phyloP scores from a whole-genome alignment of 1,284 basidiomycete genomes.

The Porphyrellus sp. region DNA sequence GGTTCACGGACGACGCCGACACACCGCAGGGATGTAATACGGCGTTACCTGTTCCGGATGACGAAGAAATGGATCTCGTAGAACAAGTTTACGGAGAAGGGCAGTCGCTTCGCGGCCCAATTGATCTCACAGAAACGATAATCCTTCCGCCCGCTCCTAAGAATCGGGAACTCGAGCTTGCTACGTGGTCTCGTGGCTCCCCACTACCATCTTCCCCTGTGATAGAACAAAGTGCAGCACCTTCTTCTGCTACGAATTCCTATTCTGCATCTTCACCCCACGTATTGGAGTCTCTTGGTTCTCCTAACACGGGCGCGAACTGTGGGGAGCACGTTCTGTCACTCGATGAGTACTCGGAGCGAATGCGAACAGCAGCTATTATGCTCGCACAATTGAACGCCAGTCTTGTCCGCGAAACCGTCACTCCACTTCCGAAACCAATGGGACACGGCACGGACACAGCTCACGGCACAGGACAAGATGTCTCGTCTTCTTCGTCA shows the following conservation, averaged over 20 bases:
- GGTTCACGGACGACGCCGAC: constrained; percentile 14
- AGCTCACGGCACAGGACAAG: constrained; percentile 7
- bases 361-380: constrained; percentile 97
- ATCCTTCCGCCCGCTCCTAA: constrained; percentile 78
- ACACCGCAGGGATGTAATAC: constrained; percentile 30
- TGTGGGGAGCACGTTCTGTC: constrained; percentile 41
- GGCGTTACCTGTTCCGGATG: constrained; percentile 38
- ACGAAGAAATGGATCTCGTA: constrained; percentile 91
- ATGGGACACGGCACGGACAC: constrained; percentile 28
- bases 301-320: not conserved
- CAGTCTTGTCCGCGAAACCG: constrained; percentile 61
- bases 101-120: constrained; percentile 63
- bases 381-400: constrained; percentile 98
- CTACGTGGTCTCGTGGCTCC: constrained; percentile 71
- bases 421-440: constrained; percentile 37
- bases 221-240: constrained; percentile 30
- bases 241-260: constrained; percentile 13
- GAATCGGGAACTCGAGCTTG: constrained; percentile 85
- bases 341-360: constrained; percentile 94
- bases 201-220: constrained; percentile 51
- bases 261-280: constrained; percentile 10
- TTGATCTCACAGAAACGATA: constrained; percentile 78
- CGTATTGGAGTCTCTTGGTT: constrained; percentile 6
- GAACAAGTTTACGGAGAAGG: constrained; percentile 88
- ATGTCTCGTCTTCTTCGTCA: constrained; percentile 30